Evolutionary conservation across 805 yeast species (phyloP), one percentile per base, ranked within the genome.

Genomic region (Phaffomyces opuntiae): DNA sequence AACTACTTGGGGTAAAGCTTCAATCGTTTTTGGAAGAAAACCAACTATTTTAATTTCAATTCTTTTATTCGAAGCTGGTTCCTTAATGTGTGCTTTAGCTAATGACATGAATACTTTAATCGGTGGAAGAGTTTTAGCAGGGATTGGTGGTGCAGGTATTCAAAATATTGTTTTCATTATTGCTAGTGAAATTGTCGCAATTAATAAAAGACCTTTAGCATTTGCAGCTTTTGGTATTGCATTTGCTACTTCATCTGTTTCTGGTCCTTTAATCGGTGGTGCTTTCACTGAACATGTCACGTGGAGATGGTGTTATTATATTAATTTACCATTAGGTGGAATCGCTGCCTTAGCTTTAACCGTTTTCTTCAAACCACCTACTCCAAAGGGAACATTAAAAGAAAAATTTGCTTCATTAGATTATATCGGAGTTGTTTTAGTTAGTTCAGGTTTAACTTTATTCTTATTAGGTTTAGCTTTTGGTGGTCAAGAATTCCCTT

Each of bases 301-400:
- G n/a, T 83, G 89, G 89, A 68, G 89, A 55, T 82, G 89, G 87
- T 78, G 87, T 54, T 84, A 82, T 58, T 84, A 78, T 62, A 69
- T 84, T 50, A 83, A 83, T 60, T 60, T 84, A 34, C 87, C 88
- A 3, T 61, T 81, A 33, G 85, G 86, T 16, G 87, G 83, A 1
- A 44, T 68, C 0, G 74, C 78, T 0, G 55, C 70, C 17, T 55
- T 58, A 0, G 51, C 69, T 8, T 57, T 77, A 16, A 40, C 69
- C 4, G 47, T 70, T 5, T 65, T 70, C 17, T 73, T 75, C 57
- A 64, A 69, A 29, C 80, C 82, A 12, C 77, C 77, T 7, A 55
- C 54, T n/a, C 71, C 77, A 1, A 55, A 55, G n/a, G 74, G 74
- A 13, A 56, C 62, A 17, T 44, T 68, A 34, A 56, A 52, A 31